Conservation (phyloP, 768 basidiomycete species). For the Macrolepiota albuminosa region DNA sequence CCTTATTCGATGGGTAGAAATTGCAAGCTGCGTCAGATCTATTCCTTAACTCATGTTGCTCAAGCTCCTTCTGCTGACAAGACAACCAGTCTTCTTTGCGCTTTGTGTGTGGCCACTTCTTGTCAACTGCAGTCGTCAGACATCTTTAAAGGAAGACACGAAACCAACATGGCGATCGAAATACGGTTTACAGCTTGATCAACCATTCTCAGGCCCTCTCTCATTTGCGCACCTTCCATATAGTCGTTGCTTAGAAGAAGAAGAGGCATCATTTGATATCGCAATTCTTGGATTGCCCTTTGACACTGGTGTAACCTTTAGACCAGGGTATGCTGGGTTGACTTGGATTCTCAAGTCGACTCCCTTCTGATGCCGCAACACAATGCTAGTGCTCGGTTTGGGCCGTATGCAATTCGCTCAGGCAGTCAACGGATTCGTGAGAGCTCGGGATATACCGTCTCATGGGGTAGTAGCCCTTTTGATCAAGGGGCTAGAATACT, state of each 20-base stretch:
- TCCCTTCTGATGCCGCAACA: not conserved
- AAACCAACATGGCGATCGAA: constrained; percentile 56
- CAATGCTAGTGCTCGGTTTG: constrained; percentile 72
- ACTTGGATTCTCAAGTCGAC: not conserved
- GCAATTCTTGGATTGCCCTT: constrained; percentile 80
- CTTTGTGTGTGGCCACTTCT: constrained; percentile 1
- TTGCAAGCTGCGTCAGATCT: not conserved
- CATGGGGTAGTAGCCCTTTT: constrained; percentile 73
- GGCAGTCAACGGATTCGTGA: constrained; percentile 67
- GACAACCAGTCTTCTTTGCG: not conserved
- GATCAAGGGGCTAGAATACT: constrained; percentile 51
- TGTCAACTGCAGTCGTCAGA: constrained; percentile 6
- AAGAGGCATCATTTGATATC: constrained; percentile 55
- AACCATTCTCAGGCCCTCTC: constrained; percentile 73
- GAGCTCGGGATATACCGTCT: constrained; percentile 55
- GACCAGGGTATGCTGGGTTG: constrained; percentile 37
- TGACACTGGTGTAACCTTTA: constrained; percentile 65
- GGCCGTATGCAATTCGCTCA: constrained; percentile 79
- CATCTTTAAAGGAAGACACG: constrained; percentile 2
- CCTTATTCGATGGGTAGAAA: not conserved
- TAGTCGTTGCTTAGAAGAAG: constrained; percentile 61
- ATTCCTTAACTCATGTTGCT: not conserved
- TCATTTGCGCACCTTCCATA: constrained; percentile 84
- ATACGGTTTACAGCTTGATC: constrained; percentile 73
- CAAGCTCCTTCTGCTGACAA: not conserved